Conservation (phyloP, 1,284 basidiomycete species). For the Ustilago loliicola region DNA sequence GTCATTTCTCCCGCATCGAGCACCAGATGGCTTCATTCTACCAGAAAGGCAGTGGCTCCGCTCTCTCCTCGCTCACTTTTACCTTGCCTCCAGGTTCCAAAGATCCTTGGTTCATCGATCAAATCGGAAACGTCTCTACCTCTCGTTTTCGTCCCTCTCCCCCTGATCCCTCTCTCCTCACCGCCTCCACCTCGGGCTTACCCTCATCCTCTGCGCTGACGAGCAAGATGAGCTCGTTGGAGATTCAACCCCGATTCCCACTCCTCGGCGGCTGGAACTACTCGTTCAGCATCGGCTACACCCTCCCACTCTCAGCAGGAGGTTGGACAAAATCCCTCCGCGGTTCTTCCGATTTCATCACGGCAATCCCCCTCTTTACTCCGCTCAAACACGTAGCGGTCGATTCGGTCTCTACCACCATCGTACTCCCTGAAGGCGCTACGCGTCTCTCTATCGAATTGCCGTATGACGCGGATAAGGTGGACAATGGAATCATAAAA, state of each 20-base stretch:
- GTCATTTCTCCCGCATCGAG: constrained; percentile 92
- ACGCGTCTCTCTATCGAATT: constrained; percentile 79
- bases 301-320: constrained; percentile 74
- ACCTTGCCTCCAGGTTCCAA: constrained; percentile 69
- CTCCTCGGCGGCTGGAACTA: constrained; percentile 98
- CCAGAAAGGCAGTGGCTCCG: constrained; percentile 77
- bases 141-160: constrained; percentile 81
- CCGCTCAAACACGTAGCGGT: constrained; percentile 84
- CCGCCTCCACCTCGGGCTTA: background rate
- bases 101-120: constrained; percentile 61
- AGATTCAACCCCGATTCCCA: constrained; percentile 90
- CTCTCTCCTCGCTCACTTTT: constrained; percentile 79
- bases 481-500: constrained; percentile 77
- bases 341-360: constrained; percentile 73
- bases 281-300: constrained; percentile 92
- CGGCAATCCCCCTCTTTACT: constrained; percentile 89
- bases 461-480: constrained; percentile 82
- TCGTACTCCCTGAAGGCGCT: constrained; percentile 93
- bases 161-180: constrained; percentile 29
- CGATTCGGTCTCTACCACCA: constrained; percentile 81
- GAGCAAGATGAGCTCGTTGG: constrained; percentile 74
- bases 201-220: background rate
- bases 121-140: constrained; percentile 95
- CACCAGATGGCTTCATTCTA: constrained; percentile 82
- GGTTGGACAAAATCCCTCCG: constrained; percentile 74